These are phyloP conservation scores for Venturia nashicola DNA, from an alignment of 2,329 filamentous ascomycete genomes.

Conservation along the genomic window DNA sequence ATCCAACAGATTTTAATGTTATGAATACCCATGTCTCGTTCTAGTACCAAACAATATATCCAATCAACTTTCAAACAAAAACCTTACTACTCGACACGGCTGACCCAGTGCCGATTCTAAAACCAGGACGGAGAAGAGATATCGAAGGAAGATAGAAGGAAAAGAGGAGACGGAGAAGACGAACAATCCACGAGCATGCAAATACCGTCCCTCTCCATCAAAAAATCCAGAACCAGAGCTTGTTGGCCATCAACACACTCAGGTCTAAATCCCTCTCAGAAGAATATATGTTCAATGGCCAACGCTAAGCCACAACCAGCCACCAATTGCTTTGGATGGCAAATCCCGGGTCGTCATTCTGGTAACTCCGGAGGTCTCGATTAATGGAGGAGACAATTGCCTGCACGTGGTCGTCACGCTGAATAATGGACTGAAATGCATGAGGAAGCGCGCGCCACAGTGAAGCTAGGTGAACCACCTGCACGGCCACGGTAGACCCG, in stretches of 20 bases:
- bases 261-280: constrained; percentile 2
- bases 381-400: too few species aligned
- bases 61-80: constrained; percentile 34
- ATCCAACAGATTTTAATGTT: not conserved
- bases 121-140: too few species aligned
- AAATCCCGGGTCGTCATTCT: too few species aligned
- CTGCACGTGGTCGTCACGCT: constrained; percentile 4
- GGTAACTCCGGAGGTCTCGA: too few species aligned
- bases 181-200: not conserved
- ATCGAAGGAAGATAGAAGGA: not conserved
- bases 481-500: too few species aligned
- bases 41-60: not conserved
- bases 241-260: not conserved
- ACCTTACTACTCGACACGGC: constrained; percentile 33
- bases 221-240: not conserved
- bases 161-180: not conserved
- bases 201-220: not conserved
- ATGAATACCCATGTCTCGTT: not conserved
- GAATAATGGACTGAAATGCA: not conserved
- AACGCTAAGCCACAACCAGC: not conserved
- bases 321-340: too few species aligned
- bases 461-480: too few species aligned
- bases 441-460: not conserved
- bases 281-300: not conserved
- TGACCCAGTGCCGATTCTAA: not conserved